These are phyloP conservation scores for Lepiota brunneoincarnata DNA, from an alignment of 768 basidiomycete species.

Conservation along the genomic window DNA sequence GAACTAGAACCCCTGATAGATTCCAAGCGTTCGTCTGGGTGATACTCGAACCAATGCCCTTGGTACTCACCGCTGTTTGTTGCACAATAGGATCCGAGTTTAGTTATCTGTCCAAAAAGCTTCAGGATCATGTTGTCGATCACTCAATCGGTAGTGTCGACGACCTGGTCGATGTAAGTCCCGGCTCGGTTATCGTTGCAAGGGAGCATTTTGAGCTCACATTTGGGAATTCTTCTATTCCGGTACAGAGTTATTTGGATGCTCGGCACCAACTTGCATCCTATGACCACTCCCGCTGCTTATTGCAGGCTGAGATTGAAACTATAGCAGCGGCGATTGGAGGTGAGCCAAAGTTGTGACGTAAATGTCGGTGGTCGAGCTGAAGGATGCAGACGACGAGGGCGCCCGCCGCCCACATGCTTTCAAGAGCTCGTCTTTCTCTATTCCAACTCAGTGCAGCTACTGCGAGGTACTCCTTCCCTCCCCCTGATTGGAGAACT, in stretches of 20 bases:
- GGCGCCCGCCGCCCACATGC: conserved; percentile 69
- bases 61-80: conserved; percentile 2
- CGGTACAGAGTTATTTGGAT: conserved; percentile 59
- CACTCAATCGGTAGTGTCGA: conserved; percentile 54
- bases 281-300: conserved; percentile 51
- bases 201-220: background rate
- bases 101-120: conserved; percentile 44
- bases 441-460: conserved; percentile 78
- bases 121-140: conserved; percentile 47
- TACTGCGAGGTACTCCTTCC: conserved; percentile 67
- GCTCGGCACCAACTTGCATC: conserved; percentile 55
- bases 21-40: conserved; percentile 52
- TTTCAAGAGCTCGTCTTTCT: conserved; percentile 85
- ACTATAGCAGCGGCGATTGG: conserved; percentile 59
- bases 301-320: conserved; percentile 64
- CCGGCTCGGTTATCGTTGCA: background rate
- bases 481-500: background rate
- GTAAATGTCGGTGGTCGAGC: background rate
- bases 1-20: conserved; percentile 58
- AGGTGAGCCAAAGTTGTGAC: conserved; percentile 37
- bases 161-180: conserved; percentile 53
- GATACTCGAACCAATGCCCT: background rate
- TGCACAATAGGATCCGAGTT: conserved; percentile 35
- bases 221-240: background rate
- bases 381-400: conserved; percentile 55